Conservation (phyloP, 805 yeast species). For the Yarrowia keelungensis region DNA sequence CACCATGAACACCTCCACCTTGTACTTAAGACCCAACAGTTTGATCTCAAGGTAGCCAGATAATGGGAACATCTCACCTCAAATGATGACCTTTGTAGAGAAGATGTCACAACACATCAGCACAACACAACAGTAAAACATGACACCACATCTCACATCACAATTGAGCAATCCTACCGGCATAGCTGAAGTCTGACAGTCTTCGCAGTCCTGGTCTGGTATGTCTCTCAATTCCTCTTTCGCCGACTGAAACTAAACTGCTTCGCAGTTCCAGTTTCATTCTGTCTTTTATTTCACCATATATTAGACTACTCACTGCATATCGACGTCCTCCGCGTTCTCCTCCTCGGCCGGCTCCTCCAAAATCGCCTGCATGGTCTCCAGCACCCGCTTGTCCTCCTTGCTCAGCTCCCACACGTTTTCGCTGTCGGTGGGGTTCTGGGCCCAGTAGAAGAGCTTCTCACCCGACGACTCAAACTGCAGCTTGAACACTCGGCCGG, state of each 20-base stretch:
- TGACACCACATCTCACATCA: too few species aligned
- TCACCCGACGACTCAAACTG: slow-evolving; percentile 70
- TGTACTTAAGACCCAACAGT: too few species aligned
- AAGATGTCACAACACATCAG: too few species aligned
- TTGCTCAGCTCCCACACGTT: slow-evolving; percentile 62
- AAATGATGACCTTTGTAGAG: too few species aligned
- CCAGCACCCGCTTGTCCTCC: slow-evolving; percentile 62
- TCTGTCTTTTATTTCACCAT: neutral
- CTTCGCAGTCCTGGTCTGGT: too few species aligned
- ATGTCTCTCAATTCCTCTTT: too few species aligned
- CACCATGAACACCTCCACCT: too few species aligned
- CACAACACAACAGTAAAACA: too few species aligned
- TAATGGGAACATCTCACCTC: too few species aligned
- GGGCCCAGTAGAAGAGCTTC: slow-evolving; percentile 70
- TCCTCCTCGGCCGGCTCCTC: slow-evolving; percentile 50
- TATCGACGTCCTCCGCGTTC: slow-evolving; percentile 46
- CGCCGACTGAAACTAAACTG: neutral
- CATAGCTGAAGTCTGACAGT: too few species aligned
- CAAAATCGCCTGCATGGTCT: slow-evolving; percentile 53
- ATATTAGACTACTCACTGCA: slow-evolving; percentile 39
- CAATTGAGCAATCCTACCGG: too few species aligned
- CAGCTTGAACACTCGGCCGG: slow-evolving; percentile 79
- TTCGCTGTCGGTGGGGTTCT: slow-evolving; percentile 69
- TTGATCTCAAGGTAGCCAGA: too few species aligned
- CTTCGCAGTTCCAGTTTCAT: neutral